A percentile compares a stretch with the other conserved stretches of the same genome.
Conservation (phyloP, 2,329 filamentous ascomycete genomes). For the Trichoderma hamatum region DNA sequence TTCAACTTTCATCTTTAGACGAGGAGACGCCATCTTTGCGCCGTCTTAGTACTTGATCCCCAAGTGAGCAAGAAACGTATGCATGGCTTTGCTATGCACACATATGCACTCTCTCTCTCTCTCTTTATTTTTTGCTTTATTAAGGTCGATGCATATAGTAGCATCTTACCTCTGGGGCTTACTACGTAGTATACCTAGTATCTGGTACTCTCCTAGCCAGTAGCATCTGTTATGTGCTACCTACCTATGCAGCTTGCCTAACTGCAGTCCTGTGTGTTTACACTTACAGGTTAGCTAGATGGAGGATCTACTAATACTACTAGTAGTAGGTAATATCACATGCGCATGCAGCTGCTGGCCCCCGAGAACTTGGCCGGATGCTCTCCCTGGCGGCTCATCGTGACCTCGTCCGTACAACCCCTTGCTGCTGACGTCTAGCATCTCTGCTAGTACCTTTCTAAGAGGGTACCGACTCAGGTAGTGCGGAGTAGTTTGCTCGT, state of each 20-base stretch:
- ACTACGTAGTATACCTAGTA: too few relatives aligned
- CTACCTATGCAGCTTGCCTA: not conserved
- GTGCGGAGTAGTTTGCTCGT: slow-evolving; percentile 8
- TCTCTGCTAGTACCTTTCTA: not conserved
- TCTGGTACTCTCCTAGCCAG: not conserved
- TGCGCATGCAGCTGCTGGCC: not conserved
- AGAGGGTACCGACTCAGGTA: slow-evolving; percentile 7
- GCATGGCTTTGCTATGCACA: not conserved
- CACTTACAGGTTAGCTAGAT: not conserved
- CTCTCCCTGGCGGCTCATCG: not conserved
- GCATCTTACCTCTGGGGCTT: not conserved
- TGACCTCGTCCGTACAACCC: not conserved
- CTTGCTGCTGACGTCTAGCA: slow-evolving; percentile 12
- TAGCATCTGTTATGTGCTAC: not conserved
- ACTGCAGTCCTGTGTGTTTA: not conserved
- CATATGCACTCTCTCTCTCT: not conserved
- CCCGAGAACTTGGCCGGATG: not conserved
- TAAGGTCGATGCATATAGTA: not conserved
- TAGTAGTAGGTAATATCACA: slow-evolving; percentile 14
- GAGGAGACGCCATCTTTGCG: not conserved
- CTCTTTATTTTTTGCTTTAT: not conserved
- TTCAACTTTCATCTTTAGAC: not conserved
- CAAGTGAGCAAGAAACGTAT: not conserved
- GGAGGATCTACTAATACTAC: too few relatives aligned
- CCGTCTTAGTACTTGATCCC: not conserved